Base-by-base conservation (phyloP, 306 rosid genomes). In the Sesbania bispinosa region DNA sequence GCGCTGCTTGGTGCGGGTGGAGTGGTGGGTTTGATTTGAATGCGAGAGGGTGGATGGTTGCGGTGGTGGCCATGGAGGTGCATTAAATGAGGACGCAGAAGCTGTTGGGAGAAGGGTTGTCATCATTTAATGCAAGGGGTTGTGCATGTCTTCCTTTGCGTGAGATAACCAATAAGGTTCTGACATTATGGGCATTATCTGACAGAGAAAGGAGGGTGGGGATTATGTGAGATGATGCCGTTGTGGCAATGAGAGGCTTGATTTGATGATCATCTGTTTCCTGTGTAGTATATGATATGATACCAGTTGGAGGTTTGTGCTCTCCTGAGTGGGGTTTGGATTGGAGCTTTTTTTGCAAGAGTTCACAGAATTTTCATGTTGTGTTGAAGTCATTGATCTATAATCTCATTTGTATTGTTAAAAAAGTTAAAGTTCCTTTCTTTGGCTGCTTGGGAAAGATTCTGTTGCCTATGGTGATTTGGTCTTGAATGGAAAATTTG, bases 71-170 rank as follows among this genome's bases (percentile, higher is more conserved):
- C n/a, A n/a, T 30, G 23, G n/a, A 21, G 26, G 70, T 6, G 83
- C 81, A 83, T 73, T 91, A 39, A 90, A 81, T 80, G 86, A 43
- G 62, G 67, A 5, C 45, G 69, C 88, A 86, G 90, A 83, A 57
- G 69, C 19, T 88, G 88, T 77, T 80, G 86, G 87, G 67, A 69
- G 82, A 77, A 76, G 61, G 36, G 92, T 80, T 71, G 69, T 73
- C 52, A 43, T 71, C 86, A 84, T 67, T 85, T 61, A 92, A 87
- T 87, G 91, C 80, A 0, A 14, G 0, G 57, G 33, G 32, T 61
- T 20, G 51, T 81, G 75, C 73, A 2, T 57, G 77, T 67, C 71
- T 67, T 5, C 61, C 16, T 32, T 43, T 58, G 27, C 74, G 65
- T 62, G 52, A 43, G 57, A 3, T 5, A 13, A 1, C 82, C 85